These are phyloP conservation scores for Antitrichia curtipendula DNA, from an alignment of 225 moss, liverwort and hornwort genomes.

Conservation along the genomic window DNA sequence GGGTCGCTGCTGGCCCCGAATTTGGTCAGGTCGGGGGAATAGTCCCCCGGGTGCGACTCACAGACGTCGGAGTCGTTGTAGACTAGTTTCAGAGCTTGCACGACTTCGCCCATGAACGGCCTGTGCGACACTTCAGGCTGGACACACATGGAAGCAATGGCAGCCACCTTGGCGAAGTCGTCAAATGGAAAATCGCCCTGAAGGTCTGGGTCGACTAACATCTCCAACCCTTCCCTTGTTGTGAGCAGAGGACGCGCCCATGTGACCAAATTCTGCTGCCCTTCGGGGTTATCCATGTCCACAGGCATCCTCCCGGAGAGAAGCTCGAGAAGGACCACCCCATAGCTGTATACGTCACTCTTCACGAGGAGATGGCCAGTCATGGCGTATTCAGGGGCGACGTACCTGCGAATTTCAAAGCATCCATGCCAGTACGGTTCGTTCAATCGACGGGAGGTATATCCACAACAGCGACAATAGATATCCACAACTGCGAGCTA, in stretches of 20 bases:
- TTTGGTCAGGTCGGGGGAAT: conserved; percentile 19
- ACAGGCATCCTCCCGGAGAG: conserved; percentile 47
- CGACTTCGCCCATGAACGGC: conserved; percentile 52
- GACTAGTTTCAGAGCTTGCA: conserved; percentile 43
- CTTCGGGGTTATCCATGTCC: conserved; percentile 24
- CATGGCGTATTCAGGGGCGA: conserved; percentile 59
- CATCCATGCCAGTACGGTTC: background rate
- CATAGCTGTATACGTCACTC: conserved; percentile 58
- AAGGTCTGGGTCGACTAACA: conserved; percentile 36
- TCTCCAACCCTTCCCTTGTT: conserved; percentile 35
- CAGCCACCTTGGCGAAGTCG: conserved; percentile 39
- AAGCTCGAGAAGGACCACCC: conserved; percentile 52
- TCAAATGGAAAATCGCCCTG: conserved; percentile 28
- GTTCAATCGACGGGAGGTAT: background rate
- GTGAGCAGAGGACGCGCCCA: conserved; percentile 51
- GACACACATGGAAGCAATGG: conserved; percentile 51
- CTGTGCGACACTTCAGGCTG: conserved; percentile 44
- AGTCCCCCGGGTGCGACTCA: conserved; percentile 16
- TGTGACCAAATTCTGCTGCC: conserved; percentile 45
- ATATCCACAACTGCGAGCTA: background rate
- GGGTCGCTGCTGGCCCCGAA: conserved; percentile 17
- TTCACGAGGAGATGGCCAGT: conserved; percentile 52
- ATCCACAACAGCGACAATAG: background rate
- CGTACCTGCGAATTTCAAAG: conserved; percentile 20
- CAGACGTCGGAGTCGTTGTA: conserved; percentile 40